Evolutionary conservation across 345 rosid species (phyloP), one percentile per base, ranked within the genome.

Genomic region (Lenwebbia sp.): DNA sequence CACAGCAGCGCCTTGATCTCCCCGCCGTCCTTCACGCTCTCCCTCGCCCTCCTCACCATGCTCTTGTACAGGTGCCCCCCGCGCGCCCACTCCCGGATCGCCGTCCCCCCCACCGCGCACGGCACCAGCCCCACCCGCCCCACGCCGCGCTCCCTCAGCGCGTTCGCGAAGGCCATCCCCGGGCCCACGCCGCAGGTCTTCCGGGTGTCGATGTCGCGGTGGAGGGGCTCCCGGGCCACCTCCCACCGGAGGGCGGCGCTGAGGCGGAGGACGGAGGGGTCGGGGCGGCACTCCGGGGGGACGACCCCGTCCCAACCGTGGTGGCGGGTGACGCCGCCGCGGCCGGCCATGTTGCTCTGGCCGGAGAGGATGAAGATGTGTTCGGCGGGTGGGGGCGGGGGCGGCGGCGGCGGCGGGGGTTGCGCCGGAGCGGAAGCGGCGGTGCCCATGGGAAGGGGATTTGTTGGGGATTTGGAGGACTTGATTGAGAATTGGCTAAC

Each of bases 331-430:
- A 94, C 98, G 44, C 96, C 99, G 54, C 98, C 99, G 57, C 96
- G 94, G 82, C 99, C 98, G 17, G 94, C 93, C 98, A 95, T 96
- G 94, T 96, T 97, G 92, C 99, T 97, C 89, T 97, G 98, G 14
- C 99, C 98, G 58, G 98, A 93, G 87, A 97, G 92, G 78, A 97
- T 90, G 92, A 95, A 97, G 88, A 96, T 92, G 84, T 94, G 94
- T 8, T 90, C 87, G 50, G 85, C 13, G 12, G 47, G 33, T 13
- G 54, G 86, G 7, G 52, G n/a, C 11, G 19, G 53, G 0, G 9
- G 53, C 21, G 37, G 28, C 76, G 14, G 88, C 12, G 52, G n/a
- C 11, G 70, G 22, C 44, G 13, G 54, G 40, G 62, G 26, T 87
- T 2, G 83, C 26, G 37, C 54, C 58, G 86, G 84, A 19, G 78